phyloP scores from a whole-genome alignment of 495 filamentous ascomycete species.

The Podospora anserina region DNA sequence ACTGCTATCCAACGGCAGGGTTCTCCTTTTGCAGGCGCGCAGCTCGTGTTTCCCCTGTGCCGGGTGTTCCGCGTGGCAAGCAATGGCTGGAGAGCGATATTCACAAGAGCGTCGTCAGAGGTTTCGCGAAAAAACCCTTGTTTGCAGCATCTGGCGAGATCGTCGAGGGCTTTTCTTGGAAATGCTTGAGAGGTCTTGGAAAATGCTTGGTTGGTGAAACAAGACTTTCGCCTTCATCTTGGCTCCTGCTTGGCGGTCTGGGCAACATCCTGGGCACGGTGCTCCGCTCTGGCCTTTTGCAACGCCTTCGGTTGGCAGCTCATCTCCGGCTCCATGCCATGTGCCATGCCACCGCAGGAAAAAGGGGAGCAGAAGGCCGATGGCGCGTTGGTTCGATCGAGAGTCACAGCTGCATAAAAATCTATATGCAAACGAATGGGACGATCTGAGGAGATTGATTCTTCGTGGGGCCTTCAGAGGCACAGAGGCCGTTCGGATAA shows the following conservation, averaged over 20 bases:
- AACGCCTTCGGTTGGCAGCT: constrained; percentile 35
- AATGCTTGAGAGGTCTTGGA: constrained; percentile 10
- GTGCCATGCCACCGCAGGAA: neutral
- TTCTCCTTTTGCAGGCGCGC: neutral
- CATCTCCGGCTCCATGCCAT: neutral
- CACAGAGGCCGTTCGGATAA: no score
- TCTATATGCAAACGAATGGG: neutral
- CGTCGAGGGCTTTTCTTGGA: constrained; percentile 8
- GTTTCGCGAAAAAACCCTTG: neutral
- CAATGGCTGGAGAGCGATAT: neutral
- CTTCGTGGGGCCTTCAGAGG: no score
- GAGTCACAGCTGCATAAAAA: neutral
- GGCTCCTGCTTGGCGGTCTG: neutral
- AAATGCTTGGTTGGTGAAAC: constrained; percentile 22
- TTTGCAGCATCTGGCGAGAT: neutral
- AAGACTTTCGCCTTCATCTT: constrained; percentile 15
- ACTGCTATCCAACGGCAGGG: neutral
- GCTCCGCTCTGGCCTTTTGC: constrained; percentile 25
- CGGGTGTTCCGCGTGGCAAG: constrained; percentile 6
- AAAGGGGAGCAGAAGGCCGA: neutral
- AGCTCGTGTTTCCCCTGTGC: neutral
- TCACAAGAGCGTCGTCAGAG: neutral
- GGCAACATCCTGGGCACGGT: constrained; percentile 9
- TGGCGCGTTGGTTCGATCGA: no score
- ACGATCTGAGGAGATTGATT: neutral